Conservation (phyloP, 2,329 filamentous ascomycete species). For the Neonectria faginata region DNA sequence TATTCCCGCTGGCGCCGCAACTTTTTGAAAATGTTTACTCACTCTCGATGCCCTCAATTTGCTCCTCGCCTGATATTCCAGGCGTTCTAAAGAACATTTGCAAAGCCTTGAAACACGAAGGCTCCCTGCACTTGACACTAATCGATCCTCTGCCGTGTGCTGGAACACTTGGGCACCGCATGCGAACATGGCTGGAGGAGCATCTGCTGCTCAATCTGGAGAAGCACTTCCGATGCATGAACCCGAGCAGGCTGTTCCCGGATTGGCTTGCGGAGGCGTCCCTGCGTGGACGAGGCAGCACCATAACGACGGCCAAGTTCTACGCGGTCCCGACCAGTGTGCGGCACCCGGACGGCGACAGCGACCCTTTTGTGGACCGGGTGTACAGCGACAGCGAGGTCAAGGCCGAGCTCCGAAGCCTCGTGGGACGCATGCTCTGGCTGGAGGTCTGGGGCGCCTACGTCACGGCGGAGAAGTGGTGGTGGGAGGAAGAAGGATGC, state of each 20-base stretch:
- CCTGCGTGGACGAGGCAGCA: conserved; percentile 61
- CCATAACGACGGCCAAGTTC: conserved; percentile 61
- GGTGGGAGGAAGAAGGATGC: conserved; percentile 70
- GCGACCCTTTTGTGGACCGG: conserved; percentile 41
- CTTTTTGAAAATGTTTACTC: conserved; percentile 64
- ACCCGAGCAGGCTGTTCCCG: conserved; percentile 69
- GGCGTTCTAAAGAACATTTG: conserved; percentile 67
- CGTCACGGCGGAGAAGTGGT: conserved; percentile 65
- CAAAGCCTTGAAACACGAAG: conserved; percentile 65
- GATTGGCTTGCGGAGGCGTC: conserved; percentile 68
- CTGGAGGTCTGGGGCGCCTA: conserved; percentile 69
- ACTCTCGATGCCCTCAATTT: conserved; percentile 66
- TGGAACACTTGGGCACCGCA: conserved; percentile 65
- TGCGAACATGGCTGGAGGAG: conserved; percentile 72
- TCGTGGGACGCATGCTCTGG: conserved; percentile 70
- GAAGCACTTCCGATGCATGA: conserved; percentile 67
- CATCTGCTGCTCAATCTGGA: conserved; percentile 71
- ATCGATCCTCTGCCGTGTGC: conserved; percentile 72
- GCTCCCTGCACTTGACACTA: conserved; percentile 68
- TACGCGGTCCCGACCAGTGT: conserved; percentile 56
- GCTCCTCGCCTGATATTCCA: conserved; percentile 68
- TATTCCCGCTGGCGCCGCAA: conserved; percentile 54
- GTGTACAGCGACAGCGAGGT: conserved; percentile 45
- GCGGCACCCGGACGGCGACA: conserved; percentile 34
- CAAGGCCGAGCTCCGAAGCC: conserved; percentile 62